Percentiles rank a stretch among this genome's conserved stretches.
Evolutionary conservation across 768 basidiomycete genomes (phyloP).

Genomic region (Crassisporium funariophilum): DNA sequence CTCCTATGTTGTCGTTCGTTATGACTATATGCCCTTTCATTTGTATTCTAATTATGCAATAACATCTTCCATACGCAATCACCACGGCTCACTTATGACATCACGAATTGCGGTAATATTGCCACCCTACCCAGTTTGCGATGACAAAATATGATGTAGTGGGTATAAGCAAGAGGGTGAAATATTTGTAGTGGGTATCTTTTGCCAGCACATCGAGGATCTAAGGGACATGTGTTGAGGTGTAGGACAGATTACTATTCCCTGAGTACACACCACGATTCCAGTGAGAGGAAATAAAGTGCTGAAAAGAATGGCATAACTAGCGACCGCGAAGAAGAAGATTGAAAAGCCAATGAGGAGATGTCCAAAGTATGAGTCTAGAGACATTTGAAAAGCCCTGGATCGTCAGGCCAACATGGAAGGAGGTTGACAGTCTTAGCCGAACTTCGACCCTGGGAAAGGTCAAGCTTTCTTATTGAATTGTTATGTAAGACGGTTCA

Average conservation of each 20-base stretch:
- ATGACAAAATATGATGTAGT: constrained; percentile 88
- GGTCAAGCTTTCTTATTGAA: constrained; percentile 9
- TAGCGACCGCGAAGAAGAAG: constrained; percentile 57
- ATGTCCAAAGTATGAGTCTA: constrained; percentile 44
- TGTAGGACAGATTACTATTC: background rate
- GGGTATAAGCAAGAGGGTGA: constrained; percentile 76
- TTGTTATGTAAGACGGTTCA: constrained; percentile 16
- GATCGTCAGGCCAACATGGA: too few relatives aligned
- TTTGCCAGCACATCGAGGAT: constrained; percentile 60
- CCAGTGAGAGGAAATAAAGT: constrained; percentile 59
- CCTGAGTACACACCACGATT: constrained; percentile 45
- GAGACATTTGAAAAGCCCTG: too few relatives aligned
- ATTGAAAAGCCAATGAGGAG: constrained; percentile 46
- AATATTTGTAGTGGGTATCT: constrained; percentile 93
- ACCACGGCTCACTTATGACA: background rate
- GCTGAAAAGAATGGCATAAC: constrained; percentile 67
- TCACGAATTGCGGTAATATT: constrained; percentile 90
- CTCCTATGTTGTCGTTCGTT: constrained; percentile 1
- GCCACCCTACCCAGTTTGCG: constrained; percentile 99
- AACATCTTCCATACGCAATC: background rate
- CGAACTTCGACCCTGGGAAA: constrained; percentile 12
- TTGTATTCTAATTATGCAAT: constrained; percentile 1
- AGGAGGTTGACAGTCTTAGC: background rate
- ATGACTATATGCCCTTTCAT: constrained; percentile 1
- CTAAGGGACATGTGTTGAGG: constrained; percentile 36